Base-by-base conservation (phyloP, 2,329 filamentous ascomycete genomes). In the Calonectria hawksworthii region DNA sequence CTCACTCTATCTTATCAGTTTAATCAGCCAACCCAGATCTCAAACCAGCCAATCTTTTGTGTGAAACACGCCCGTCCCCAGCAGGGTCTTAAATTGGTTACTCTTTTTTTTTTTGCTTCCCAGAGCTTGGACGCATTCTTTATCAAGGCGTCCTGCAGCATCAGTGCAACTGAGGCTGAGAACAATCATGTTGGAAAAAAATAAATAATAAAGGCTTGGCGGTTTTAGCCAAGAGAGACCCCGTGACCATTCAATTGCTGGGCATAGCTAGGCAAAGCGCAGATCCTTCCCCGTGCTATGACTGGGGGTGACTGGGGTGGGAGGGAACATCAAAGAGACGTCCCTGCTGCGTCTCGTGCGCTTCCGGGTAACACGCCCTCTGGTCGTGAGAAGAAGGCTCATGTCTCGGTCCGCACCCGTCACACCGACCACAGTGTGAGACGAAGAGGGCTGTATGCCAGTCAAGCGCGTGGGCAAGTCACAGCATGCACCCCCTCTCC, bases 391-490 rank as follows among this genome's bases (percentile, higher is more conserved):
- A 50, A 34, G 30, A 50, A 65, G 34, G 26, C 23, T 65, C 23
- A 18, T 65, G 61, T 65, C 61, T 65, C 61, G 61, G 61, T 44
- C 61, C 61, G 21, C 50, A 65, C 41, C 38, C 61, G 61, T 65
- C 30, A 65, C 41, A 65, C 61, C 16, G 61, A 50, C 26, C 38
- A n/a, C 26, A 23, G 26, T 8, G 61, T 50, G 41, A 65, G 28
- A 65, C 61, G 26, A 32, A 10, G 30, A 30, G 26, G 41, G 5
- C 38, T 50, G 41, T n/a, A 50, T 50, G 26, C 36, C 36, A 36
- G 4, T 36, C 54, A n/a, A 36, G 21, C 56, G 38, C 56, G 56
- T 63, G 56, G 36, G 2, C 13, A 41, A 9, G 34, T 41, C 56
- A 41, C 34, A 28, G 44, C 10, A 11, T 4, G n/a, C n/a, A 5